Base-by-base conservation (phyloP, 2,329 filamentous ascomycete genomes). In the Pezicula neosporulosa region DNA sequence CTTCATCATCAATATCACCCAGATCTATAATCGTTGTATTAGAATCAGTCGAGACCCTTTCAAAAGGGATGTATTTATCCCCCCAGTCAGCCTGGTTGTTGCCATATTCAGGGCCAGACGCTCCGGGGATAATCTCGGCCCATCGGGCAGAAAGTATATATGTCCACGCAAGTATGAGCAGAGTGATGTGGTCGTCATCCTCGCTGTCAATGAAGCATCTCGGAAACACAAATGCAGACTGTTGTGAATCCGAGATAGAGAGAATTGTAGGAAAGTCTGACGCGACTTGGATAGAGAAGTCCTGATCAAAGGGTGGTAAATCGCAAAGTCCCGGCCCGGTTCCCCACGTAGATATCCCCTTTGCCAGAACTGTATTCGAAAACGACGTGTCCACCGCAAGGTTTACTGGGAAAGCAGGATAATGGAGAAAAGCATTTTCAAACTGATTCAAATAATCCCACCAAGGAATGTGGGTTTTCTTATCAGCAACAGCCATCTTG, bases 131-230 rank as follows among this genome's bases (percentile, higher is more conserved):
- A 44, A 67, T 50, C 52, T 67, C 63, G 5, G 63, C 62, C 63
- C 63, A 68, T 54, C 60, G 51, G 35, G 65, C 62, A 18, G 65
- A 64, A 37, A 68, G 63, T 24, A 65, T 58, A 44, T 68, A 65
- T 7, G 62, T 56, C 61, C 63, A 65, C 15, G 62, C 60, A 44
- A 64, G 55, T 47, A 66, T 51, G 7, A 67, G 58, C 15, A 66
- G 27, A 39, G 58, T 49, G 47, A 57, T 56, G 48, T 60, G 56
- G 35, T 55, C 41, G 21, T 57, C 35, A 13, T 58, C 53, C 16
- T 53, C 54, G 43, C 21, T 21, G 21, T 21, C 21, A 30, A 4
- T 35, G 27, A 48, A 43, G 38, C 16, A 33, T 51, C n/a, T 38
- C 50, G 18, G 50, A 37, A 54, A 64, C 10, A 36, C 55, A 50